These are phyloP conservation scores for Hirschioporus abietinus DNA, from an alignment of 768 basidiomycete species.

Conservation along the genomic window DNA sequence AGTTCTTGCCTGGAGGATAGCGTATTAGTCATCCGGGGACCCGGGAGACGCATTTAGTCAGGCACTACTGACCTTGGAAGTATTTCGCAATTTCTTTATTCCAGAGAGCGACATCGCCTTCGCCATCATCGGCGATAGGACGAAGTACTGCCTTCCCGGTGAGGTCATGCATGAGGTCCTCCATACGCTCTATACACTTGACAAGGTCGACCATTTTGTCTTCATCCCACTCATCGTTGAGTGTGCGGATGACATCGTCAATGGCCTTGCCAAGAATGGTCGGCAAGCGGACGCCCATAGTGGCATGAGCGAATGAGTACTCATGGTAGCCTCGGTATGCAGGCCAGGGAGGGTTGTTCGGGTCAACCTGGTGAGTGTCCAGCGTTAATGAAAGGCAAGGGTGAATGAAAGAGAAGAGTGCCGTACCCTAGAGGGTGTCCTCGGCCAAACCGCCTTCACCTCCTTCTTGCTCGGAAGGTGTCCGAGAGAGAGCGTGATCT, in stretches of 20 bases:
- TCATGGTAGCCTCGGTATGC: slow-evolving; percentile 79
- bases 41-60: background rate
- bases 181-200: slow-evolving; percentile 85
- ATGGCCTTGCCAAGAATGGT: slow-evolving; percentile 96
- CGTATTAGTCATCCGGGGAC: background rate
- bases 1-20: slow-evolving; percentile 60
- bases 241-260: slow-evolving; percentile 82
- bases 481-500: slow-evolving; percentile 67
- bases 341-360: slow-evolving; percentile 80
- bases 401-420: slow-evolving; percentile 18
- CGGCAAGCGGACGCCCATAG: slow-evolving; percentile 93
- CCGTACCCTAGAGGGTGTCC: slow-evolving; percentile 62
- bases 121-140: slow-evolving; percentile 85
- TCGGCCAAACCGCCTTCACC: slow-evolving; percentile 67
- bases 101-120: slow-evolving; percentile 92
- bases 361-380: slow-evolving; percentile 50
- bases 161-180: slow-evolving; percentile 80
- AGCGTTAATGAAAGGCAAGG: slow-evolving; percentile 5
- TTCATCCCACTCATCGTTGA: slow-evolving; percentile 81
- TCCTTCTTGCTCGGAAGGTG: slow-evolving; percentile 71
- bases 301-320: slow-evolving; percentile 84
- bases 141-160: slow-evolving; percentile 79
- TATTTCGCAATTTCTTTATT: slow-evolving; percentile 96
- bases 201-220: slow-evolving; percentile 82
- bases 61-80: slow-evolving; percentile 62